Conservation (phyloP, 345 rosid genomes). For the sweet orange (Citrus sinensis) region DVS_A1.0 CM039167.1:24511001-24511500, state of each 20-base stretch:
- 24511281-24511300: background rate
- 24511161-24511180: conserved; percentile 11
- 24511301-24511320: conserved; percentile 6
- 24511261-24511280: conserved; percentile 17
- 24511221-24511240: conserved; percentile 11
- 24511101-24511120: background rate
- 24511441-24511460: no score
- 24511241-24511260: conserved; percentile 22
- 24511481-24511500: no score
- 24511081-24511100: conserved; percentile 13
- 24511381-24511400: conserved; percentile 16
- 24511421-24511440: no score
- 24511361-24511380: background rate
- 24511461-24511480: no score
- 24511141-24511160: background rate
- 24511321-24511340: background rate
- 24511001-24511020: conserved; percentile 25
- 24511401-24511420: background rate
- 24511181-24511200: conserved; percentile 16
- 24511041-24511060: conserved; percentile 26
- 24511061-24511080: conserved; percentile 9
- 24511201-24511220: conserved; percentile 22
- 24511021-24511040: conserved; percentile 19
- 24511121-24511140: background rate
- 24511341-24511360: background rate